Conservation (phyloP, 345 rosid genomes). For the Mallotus nudiflorus region DNA sequence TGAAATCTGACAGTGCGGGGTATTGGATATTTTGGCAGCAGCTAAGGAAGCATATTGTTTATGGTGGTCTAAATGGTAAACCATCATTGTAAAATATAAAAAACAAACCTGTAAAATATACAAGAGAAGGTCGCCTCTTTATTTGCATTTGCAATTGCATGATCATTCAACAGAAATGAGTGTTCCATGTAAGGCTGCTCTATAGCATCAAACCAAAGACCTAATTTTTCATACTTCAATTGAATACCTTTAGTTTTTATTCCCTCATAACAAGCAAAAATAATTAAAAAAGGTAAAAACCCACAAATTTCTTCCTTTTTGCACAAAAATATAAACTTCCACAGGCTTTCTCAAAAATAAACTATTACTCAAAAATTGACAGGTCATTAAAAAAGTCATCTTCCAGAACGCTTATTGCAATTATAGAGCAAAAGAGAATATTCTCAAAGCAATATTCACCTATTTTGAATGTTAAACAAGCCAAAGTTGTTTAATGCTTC, state of each 20-base stretch:
- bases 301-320: background rate
- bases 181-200: background rate
- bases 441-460: background rate
- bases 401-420: background rate
- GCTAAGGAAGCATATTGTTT: background rate
- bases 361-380: background rate
- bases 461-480: background rate
- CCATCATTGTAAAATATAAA: background rate
- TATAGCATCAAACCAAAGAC: background rate
- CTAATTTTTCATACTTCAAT: background rate
- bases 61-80: slow-evolving; percentile 4
- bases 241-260: background rate
- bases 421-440: background rate
- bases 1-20: background rate
- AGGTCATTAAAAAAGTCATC: background rate
- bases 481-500: slow-evolving; percentile 1
- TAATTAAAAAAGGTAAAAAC: no score
- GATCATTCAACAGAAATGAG: no score
- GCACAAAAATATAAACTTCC: background rate
- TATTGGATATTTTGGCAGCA: background rate
- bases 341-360: background rate
- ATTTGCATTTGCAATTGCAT: background rate
- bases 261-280: background rate
- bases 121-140: background rate
- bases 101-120: background rate